Evolutionary conservation across 2,329 filamentous ascomycete genomes (phyloP), one percentile per base, ranked within the genome.

Genomic region (Gyromitra esculenta): DNA sequence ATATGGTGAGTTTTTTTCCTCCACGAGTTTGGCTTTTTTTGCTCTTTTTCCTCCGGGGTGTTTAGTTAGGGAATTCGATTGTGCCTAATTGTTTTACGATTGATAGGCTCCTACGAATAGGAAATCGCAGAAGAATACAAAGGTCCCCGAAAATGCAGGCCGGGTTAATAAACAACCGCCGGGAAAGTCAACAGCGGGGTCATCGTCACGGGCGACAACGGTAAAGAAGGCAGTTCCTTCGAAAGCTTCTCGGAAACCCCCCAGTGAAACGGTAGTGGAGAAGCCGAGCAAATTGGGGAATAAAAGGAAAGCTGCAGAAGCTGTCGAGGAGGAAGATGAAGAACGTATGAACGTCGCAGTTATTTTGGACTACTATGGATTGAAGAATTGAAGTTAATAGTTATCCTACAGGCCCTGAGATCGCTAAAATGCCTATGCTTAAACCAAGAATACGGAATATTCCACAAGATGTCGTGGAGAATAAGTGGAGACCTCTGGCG

Each of bases 401-500:
- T 3, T 25, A n/a, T 8, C 6, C n/a, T 52, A 64, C n/a, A 75
- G 72, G 50, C 9, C 50, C 57, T n/a, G 37, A 39, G 8, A 18
- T 60, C 57, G 25, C 43, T 15, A 74, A 73, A 65, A 74, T 77
- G 52, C 76, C 76, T 13, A 78, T 78, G 50, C 57, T 78, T 5
- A 78, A 73, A 21, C 15, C 73, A 25, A 65, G 73, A 37, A 41
- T 74, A 6, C 74, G 78, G 13, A 52, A 63, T 63, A 73, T 79
- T 59, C 69, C 69, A 4, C 62, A 73, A 52, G 64, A 68, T 18
- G 64, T 77, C n/a, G 69, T 78, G 39, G 70, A 69, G 31, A 31
- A 50, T 18, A 77, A 71, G 56, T 81, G 80, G 80, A 64, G 66
- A 18, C 68, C 72, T 35, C 43, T 81, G 11, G 73, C 77, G 5